Base-by-base conservation (phyloP, 805 yeast genomes). In the Komagataella pseudopastoris region DNA sequence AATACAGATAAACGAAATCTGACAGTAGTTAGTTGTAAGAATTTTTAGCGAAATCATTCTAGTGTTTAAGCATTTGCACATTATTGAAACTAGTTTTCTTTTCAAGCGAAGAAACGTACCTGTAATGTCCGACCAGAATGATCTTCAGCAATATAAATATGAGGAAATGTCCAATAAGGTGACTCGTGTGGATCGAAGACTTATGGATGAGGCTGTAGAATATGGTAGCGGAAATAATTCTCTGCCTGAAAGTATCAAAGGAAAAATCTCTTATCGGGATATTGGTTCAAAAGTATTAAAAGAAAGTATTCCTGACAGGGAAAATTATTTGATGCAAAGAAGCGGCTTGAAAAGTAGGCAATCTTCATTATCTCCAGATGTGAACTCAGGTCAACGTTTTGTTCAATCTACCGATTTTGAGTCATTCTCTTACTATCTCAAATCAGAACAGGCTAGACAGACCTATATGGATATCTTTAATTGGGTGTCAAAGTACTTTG, bases 81-180 rank as follows among this genome's bases (percentile, higher is more conserved):
- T 30, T 30, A 7, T 24, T 24, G 36, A 8, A 30, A 10, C 6
- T 14, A 30, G 39, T 30, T 30, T 30, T 8, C 39, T 10, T 10
- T 14, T 14, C 14, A 14, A 7, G 5, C 2, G 14, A 30, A 14
- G 14, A 30, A 30, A 4, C 39, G 14, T 30, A 30, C 8, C 14
- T 30, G 39, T 10, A 4, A 30, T 30, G 39, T 30, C 39, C 5
- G 39, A 30, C 39, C 39, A 30, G 14, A 30, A 30, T 30, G 39
- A 44, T 20, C 18, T 44, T 16, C 43, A 47, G 20, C 64, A 62
- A 55, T 82, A 81, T 64, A 74, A 80, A 56, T 78, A 81, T 58
- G 84, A 81, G 62, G 86, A 78, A 60, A 83, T 87, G 89, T 76
- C 95, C 50, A 85, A 82, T 58, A 82, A 82, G 69, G 91, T 87